Conservation (phyloP, 352 stramenopile genomes). For the Pythium dissimile region DNA sequence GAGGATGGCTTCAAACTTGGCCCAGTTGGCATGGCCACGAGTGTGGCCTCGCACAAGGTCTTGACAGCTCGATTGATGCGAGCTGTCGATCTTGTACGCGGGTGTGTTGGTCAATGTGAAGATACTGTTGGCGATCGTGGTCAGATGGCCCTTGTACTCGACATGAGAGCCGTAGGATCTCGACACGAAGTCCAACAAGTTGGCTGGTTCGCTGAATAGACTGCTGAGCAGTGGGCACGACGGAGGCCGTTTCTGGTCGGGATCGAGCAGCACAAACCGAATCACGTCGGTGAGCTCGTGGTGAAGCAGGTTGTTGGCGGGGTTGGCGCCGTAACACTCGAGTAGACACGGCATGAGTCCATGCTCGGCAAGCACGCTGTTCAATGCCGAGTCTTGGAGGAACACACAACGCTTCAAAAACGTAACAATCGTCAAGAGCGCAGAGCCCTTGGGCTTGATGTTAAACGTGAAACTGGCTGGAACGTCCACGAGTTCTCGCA, state of each 20-base stretch:
- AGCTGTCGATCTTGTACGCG: slow-evolving; percentile 48
- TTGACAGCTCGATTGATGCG: slow-evolving; percentile 48
- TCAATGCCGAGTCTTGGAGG: slow-evolving; percentile 66
- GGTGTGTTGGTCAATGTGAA: slow-evolving; percentile 86
- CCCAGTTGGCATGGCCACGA: slow-evolving; percentile 59
- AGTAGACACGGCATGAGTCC: slow-evolving; percentile 82
- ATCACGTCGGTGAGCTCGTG: slow-evolving; percentile 86
- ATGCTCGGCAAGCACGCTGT: slow-evolving; percentile 65
- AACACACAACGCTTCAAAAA: slow-evolving; percentile 85
- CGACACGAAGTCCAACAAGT: slow-evolving; percentile 83
- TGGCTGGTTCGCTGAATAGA: slow-evolving; percentile 64
- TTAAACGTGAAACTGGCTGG: slow-evolving; percentile 37
- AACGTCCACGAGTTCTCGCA: slow-evolving; percentile 43
- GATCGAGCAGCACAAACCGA: slow-evolving; percentile 81
- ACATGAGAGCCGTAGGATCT: slow-evolving; percentile 68
- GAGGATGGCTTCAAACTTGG: slow-evolving; percentile 69
- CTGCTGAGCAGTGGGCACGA: slow-evolving; percentile 78
- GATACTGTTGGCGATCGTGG: slow-evolving; percentile 87
- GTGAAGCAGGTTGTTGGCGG: slow-evolving; percentile 80
- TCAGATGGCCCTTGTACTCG: slow-evolving; percentile 88
- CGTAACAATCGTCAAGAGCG: slow-evolving; percentile 69
- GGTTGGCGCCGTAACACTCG: slow-evolving; percentile 71
- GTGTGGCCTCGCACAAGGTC: slow-evolving; percentile 81
- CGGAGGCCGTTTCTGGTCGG: slow-evolving; percentile 75
- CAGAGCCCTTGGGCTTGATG: slow-evolving; percentile 64